Base-by-base conservation (phyloP, 129 eudicot genomes). In the Flaveria trinervia region DNA sequence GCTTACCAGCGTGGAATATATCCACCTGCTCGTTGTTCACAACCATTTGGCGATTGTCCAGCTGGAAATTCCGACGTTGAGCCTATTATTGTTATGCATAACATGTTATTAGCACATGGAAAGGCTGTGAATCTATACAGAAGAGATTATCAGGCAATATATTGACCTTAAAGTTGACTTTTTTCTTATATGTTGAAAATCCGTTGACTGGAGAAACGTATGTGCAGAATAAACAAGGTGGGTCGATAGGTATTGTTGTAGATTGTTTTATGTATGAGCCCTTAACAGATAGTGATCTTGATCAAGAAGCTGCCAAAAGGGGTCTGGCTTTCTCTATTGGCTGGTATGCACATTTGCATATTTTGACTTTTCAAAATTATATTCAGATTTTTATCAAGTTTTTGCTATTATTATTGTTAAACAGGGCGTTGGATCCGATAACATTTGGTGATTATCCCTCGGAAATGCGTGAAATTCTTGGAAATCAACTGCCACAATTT, bases 1-100 rank as follows among this genome's bases (percentile, higher is more conserved):
- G 96, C 76, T 2, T 91, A 89, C 45, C 61, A 52, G 28, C 70
- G 23, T 17, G 97, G 94, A 55, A 39, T 0, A 3, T 88, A 59
- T 77, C 99, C 97, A 60, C 96, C 97, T 8, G 83, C 79, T 77
- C 97, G 73, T 44, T 94, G 97, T 72, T 94, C 97, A 26, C 86
- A 70, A 23, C 97, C 98, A 22, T 91, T 91, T 60, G 97, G 90
- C 7, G 70, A 81, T 52, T 94, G 97, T 73, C 59, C 90, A 0
- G 72, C 51, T 81, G 99, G 97, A 13, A 85, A 91, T 71, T 95
- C 94, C 17, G 95, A 86, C 68, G 30, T 73, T 18, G 98, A 94
- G 78, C 97, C 98, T 77, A 75, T 94, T 48, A 68, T 84, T 79
- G 92, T 73, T 4, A 82, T 72, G 75, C 97, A 94, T 77, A 89